Evolutionary conservation across 2,329 filamentous ascomycete species (phyloP).

Genomic region (Botryotinia calthae): DNA sequence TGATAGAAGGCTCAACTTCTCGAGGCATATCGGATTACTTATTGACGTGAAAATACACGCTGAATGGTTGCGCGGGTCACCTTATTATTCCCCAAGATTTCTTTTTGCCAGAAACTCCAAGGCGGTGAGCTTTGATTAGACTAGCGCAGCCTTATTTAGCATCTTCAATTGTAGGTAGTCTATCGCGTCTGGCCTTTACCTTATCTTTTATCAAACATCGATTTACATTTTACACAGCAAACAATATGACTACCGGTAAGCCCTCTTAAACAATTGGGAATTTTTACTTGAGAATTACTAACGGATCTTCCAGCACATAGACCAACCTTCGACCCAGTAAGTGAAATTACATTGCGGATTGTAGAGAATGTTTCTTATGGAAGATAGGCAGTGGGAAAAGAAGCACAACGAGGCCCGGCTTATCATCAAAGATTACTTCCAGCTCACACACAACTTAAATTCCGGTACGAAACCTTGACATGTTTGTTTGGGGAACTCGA

Average conservation of each 20-base stretch:
- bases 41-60: constrained; percentile 4
- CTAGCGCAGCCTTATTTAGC: constrained; percentile 11
- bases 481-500: neutral
- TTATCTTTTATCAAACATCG: constrained; percentile 10
- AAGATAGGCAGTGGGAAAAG: constrained; percentile 82
- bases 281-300: constrained; percentile 21
- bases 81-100: constrained; percentile 14
- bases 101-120: constrained; percentile 3
- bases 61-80: neutral
- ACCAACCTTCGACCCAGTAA: constrained; percentile 93
- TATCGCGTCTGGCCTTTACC: constrained; percentile 10
- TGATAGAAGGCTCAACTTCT: constrained; percentile 84
- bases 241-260: constrained; percentile 51
- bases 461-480: constrained; percentile 52
- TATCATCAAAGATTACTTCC: constrained; percentile 96
- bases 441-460: constrained; percentile 90
- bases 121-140: constrained; percentile 3
- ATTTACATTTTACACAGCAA: constrained; percentile 11
- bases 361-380: constrained; percentile 21
- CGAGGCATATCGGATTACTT: constrained; percentile 66
- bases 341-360: constrained; percentile 29
- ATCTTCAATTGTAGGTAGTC: neutral
- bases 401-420: constrained; percentile 85
- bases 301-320: constrained; percentile 58
- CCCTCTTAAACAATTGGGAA: neutral